Base-by-base conservation (phyloP, 176 grass and related monocot species). In the Guadua angustifolia region DNA sequence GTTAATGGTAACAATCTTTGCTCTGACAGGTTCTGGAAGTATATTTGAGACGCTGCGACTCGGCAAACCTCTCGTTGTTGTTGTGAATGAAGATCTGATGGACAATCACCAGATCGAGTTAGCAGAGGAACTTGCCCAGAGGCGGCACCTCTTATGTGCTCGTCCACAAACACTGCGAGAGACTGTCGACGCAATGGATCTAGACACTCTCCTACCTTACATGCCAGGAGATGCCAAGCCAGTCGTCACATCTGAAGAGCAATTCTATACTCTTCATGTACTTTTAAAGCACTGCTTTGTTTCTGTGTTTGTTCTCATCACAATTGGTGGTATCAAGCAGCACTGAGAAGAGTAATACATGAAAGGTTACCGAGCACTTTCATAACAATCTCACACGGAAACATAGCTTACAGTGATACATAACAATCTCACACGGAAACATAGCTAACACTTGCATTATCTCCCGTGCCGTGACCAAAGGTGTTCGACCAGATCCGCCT, bases 31-130 rank as follows among this genome's bases (percentile, higher is more conserved):
- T 71, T 94, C 95, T 17, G 95, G 95, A 66, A 94, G 95, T 84
- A 97, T 97, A 89, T 97, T 94, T 71, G 90, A 97, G 66, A 90
- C 95, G 0, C 66, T 97, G 64, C 69, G 66, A 14, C 75, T 94
- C 0, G 83, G 87, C 16, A 97, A 94, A 61, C 86, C 92, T 40
- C 86, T 94, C 44, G 78, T 97, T 25, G 90, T 93, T 29, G 88
- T 97, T 24, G 92, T 93, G 4, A 97, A 97, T 24, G 92, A 97
- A 84, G 92, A 94, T 81, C 80, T 97, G 44, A 97, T 97, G 90
- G 95, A 93, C 84, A 97, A 94, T 88, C 95, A 94, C 82, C 95
- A 94, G 66, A 85, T 70, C 13, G 95, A 93, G 75, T 73, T 97
- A 49, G 92, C 92, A 61, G 92, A 97, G 68, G 95, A 93, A 81